Conservation (phyloP, 1,139 yeast genomes). For the Blastobotrys indianensis region DNA sequence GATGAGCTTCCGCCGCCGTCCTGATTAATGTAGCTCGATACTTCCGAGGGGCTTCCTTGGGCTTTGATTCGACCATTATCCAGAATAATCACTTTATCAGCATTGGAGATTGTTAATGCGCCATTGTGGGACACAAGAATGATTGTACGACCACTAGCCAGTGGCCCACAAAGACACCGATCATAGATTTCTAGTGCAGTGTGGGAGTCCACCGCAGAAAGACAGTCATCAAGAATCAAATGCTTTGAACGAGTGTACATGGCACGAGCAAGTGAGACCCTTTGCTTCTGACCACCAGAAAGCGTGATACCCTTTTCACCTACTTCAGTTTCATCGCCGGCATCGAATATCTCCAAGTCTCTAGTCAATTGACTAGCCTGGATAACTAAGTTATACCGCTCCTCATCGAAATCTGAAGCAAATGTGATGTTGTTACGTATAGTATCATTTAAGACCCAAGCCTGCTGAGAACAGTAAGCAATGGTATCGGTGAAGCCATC, state of each 20-base stretch:
- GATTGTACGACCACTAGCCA: conserved; percentile 82
- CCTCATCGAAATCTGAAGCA: conserved; percentile 64
- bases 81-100: conserved; percentile 71
- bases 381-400: conserved; percentile 70
- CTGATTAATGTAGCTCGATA: conserved; percentile 33
- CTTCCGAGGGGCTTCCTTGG: conserved; percentile 77
- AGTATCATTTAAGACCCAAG: conserved; percentile 91
- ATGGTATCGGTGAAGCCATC: conserved; percentile 86
- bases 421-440: conserved; percentile 77
- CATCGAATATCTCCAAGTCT: conserved; percentile 65
- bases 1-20: not conserved
- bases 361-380: conserved; percentile 65
- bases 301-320: conserved; percentile 95
- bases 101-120: conserved; percentile 76
- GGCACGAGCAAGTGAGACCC: conserved; percentile 93
- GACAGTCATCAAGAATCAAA: conserved; percentile 83
- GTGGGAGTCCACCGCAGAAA: conserved; percentile 95
- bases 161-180: conserved; percentile 79
- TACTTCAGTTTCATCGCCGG: conserved; percentile 70
- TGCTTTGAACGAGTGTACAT: conserved; percentile 79
- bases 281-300: conserved; percentile 96
- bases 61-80: conserved; percentile 74
- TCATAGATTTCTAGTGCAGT: conserved; percentile 91
- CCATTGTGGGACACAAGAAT: conserved; percentile 90
- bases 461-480: conserved; percentile 92